Conservation (phyloP, 2,329 filamentous ascomycete genomes). For the Xylariaceae sp. region DNA sequence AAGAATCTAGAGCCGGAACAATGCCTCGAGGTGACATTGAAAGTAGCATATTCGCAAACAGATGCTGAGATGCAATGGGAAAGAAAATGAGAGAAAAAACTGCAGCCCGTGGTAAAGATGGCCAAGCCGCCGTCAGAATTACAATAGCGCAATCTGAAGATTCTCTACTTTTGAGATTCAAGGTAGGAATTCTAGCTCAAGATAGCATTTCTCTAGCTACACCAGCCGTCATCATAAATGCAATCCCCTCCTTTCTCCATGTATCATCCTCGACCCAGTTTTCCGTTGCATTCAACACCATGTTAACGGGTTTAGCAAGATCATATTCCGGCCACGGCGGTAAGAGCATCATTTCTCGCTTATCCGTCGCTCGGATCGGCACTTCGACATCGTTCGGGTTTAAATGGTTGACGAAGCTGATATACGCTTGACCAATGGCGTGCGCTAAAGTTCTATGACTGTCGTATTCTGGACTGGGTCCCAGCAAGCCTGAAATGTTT, state of each 20-base stretch:
- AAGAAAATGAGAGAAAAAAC: too few relatives aligned
- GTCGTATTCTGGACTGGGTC: conserved; percentile 40
- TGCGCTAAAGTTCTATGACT: conserved; percentile 32
- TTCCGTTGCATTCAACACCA: conserved; percentile 41
- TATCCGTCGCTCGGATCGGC: neutral
- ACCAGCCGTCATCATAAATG: conserved; percentile 37
- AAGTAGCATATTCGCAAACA: too few relatives aligned
- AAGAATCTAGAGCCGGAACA: too few relatives aligned
- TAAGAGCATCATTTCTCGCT: conserved; percentile 3
- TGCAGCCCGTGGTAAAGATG: too few relatives aligned
- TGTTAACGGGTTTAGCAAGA: conserved; percentile 36
- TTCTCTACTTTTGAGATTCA: too few relatives aligned
- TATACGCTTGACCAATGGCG: conserved; percentile 39
- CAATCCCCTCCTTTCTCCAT: conserved; percentile 44
- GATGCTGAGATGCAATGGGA: too few relatives aligned
- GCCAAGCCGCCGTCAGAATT: too few relatives aligned
- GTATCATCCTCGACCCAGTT: conserved; percentile 44
- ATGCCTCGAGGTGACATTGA: too few relatives aligned
- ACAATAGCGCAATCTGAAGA: too few relatives aligned
- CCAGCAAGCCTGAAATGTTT: conserved; percentile 45
- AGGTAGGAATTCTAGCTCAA: neutral
- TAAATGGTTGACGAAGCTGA: conserved; percentile 39
- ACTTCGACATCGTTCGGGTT: conserved; percentile 36
- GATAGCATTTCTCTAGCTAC: conserved; percentile 36
- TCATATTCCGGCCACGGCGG: conserved; percentile 24